These are phyloP conservation scores for Termitomyces sp. DNA, from an alignment of 768 basidiomycete species.

Conservation along the genomic window DNA sequence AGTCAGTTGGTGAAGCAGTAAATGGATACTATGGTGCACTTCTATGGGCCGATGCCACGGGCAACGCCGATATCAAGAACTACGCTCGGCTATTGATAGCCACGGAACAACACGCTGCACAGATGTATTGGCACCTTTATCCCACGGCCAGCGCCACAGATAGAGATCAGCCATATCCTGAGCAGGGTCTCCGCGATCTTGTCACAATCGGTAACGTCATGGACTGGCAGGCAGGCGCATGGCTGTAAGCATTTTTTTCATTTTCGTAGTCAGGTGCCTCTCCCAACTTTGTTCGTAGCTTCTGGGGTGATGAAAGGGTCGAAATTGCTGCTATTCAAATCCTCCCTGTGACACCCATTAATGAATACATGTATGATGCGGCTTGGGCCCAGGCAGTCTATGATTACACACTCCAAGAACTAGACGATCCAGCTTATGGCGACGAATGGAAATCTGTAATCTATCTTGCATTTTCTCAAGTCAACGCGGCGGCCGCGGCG, in stretches of 20 bases:
- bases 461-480: slow-evolving; percentile 26
- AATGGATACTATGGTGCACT: slow-evolving; percentile 30
- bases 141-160: slow-evolving; percentile 22
- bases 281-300: slow-evolving; percentile 15
- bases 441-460: slow-evolving; percentile 31
- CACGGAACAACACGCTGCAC: slow-evolving; percentile 27
- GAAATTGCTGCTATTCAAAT: slow-evolving; percentile 31
- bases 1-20: slow-evolving; percentile 27
- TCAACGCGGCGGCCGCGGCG: slow-evolving; percentile 21
- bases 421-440: slow-evolving; percentile 19
- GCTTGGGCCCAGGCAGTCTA: slow-evolving; percentile 24
- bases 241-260: slow-evolving; percentile 21
- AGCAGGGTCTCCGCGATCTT: slow-evolving; percentile 22
- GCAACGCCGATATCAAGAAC: slow-evolving; percentile 24
- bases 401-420: slow-evolving; percentile 21
- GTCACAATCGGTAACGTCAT: slow-evolving; percentile 31
- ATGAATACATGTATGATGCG: slow-evolving; percentile 27
- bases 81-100: slow-evolving; percentile 28
- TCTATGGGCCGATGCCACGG: slow-evolving; percentile 24
- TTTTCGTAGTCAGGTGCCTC: neutral
- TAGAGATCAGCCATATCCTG: slow-evolving; percentile 29
- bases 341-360: slow-evolving; percentile 28
- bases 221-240: slow-evolving; percentile 30
- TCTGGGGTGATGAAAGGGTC: slow-evolving; percentile 27
- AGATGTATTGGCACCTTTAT: slow-evolving; percentile 31